Evolutionary conservation across 495 filamentous ascomycete genomes (phyloP).

Genomic region (Annulohypoxylon stygium): DNA sequence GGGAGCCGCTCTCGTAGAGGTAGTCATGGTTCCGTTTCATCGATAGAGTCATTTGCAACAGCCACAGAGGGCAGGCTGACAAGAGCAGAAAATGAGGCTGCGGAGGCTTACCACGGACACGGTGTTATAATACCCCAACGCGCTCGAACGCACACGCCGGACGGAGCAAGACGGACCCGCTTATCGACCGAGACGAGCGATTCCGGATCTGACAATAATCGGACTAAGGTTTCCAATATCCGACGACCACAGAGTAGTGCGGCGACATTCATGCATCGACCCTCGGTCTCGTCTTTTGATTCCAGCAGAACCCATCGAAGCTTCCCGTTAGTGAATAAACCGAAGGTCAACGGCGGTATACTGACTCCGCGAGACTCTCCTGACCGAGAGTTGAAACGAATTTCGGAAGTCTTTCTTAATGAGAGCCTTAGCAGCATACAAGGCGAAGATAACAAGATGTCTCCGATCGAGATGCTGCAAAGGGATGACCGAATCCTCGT

Average conservation of each 20-base stretch:
- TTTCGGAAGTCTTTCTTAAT: slow-evolving; percentile 57
- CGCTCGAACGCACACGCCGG: slow-evolving; percentile 49
- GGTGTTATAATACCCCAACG: slow-evolving; percentile 45
- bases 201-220: slow-evolving; percentile 49
- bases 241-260: slow-evolving; percentile 57
- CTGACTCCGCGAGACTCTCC: slow-evolving; percentile 56
- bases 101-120: slow-evolving; percentile 42
- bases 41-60: slow-evolving; percentile 84
- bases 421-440: slow-evolving; percentile 53
- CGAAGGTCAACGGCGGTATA: slow-evolving; percentile 59
- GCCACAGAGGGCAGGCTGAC: slow-evolving; percentile 74
- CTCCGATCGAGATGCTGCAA: slow-evolving; percentile 65
- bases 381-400: slow-evolving; percentile 55
- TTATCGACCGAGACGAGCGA: slow-evolving; percentile 52
- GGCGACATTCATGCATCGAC: slow-evolving; percentile 57
- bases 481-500: slow-evolving; percentile 80
- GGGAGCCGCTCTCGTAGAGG: slow-evolving; percentile 64
- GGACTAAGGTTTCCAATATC: slow-evolving; percentile 41
- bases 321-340: slow-evolving; percentile 66
- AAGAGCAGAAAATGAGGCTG: slow-evolving; percentile 35
- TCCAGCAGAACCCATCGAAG: slow-evolving; percentile 64
- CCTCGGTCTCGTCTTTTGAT: slow-evolving; percentile 63
- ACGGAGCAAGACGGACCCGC: slow-evolving; percentile 49
- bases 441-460: slow-evolving; percentile 40
- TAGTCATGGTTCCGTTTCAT: slow-evolving; percentile 79